These are phyloP conservation scores for Fusarium globosum DNA, from an alignment of 2,329 filamentous ascomycete genomes.

Conservation along the genomic window DNA sequence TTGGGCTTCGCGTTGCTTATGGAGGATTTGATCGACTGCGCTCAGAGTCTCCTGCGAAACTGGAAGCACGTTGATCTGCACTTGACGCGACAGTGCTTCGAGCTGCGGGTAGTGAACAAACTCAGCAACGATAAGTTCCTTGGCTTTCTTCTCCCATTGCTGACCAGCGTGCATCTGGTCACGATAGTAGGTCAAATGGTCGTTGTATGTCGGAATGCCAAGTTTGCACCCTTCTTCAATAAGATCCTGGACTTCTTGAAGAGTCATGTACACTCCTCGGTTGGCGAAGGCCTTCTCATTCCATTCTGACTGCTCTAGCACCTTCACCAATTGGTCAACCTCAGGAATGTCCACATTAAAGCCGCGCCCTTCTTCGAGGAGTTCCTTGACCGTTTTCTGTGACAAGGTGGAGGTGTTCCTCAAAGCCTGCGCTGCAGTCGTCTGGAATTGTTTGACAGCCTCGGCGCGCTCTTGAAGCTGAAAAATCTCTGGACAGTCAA, in stretches of 20 bases:
- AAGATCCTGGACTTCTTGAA: constrained; percentile 82
- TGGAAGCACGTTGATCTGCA: constrained; percentile 74
- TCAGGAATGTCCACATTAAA: constrained; percentile 95
- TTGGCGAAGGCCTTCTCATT: constrained; percentile 78
- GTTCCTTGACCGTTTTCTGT: constrained; percentile 83
- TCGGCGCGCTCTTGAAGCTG: constrained; percentile 87
- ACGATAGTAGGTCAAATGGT: constrained; percentile 79
- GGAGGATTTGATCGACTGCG: constrained; percentile 89
- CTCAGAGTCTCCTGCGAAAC: constrained; percentile 84
- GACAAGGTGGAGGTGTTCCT: constrained; percentile 72
- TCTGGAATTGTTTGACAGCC: constrained; percentile 86
- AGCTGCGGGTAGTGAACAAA: constrained; percentile 93
- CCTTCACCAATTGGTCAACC: constrained; percentile 81
- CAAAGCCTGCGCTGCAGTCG: constrained; percentile 77
- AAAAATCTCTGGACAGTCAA: constrained; percentile 91
- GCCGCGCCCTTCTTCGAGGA: constrained; percentile 87
- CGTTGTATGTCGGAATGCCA: constrained; percentile 82
- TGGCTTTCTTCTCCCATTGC: constrained; percentile 92
- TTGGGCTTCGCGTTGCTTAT: constrained; percentile 95
- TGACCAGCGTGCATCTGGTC: constrained; percentile 82
- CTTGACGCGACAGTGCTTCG: constrained; percentile 89
- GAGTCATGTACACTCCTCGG: constrained; percentile 73
- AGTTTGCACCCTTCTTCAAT: constrained; percentile 82
- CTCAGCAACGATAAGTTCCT: constrained; percentile 92
- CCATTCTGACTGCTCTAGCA: constrained; percentile 90